Evolutionary conservation across 1,139 yeast genomes (phyloP).

Genomic region (Yamadazyma sp.): DNA sequence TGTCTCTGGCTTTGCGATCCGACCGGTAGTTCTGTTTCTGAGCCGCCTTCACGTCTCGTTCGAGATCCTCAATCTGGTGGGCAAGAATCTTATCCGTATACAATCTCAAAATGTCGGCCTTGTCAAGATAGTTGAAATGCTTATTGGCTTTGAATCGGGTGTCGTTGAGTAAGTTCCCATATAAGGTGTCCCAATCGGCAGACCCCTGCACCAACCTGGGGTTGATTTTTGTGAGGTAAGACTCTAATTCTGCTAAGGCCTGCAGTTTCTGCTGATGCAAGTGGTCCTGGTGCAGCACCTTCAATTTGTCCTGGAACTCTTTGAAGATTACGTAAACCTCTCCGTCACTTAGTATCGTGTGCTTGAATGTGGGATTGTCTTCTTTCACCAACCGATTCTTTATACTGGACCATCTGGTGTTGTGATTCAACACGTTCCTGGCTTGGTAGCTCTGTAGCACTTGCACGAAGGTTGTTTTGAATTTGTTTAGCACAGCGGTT

Average conservation of each 20-base stretch:
- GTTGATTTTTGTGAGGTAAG: slow-evolving; percentile 43
- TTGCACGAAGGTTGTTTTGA: slow-evolving; percentile 51
- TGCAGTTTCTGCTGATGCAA: slow-evolving; percentile 35
- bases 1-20: slow-evolving; percentile 68
- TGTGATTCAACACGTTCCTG: slow-evolving; percentile 45
- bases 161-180: slow-evolving; percentile 40
- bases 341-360: slow-evolving; percentile 58
- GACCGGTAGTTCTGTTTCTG: slow-evolving; percentile 44
- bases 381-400: slow-evolving; percentile 48
- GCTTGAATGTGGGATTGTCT: slow-evolving; percentile 65
- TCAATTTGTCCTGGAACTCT: slow-evolving; percentile 47
- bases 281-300: slow-evolving; percentile 34
- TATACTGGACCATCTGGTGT: slow-evolving; percentile 68
- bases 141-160: slow-evolving; percentile 58
- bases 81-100: slow-evolving; percentile 53
- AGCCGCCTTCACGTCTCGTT: slow-evolving; percentile 31
- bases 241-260: slow-evolving; percentile 53
- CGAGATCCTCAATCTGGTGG: slow-evolving; percentile 32
- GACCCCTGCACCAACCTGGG: slow-evolving; percentile 29
- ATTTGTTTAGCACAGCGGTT: slow-evolving; percentile 52
- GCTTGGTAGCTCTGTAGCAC: slow-evolving; percentile 41
- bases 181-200: slow-evolving; percentile 47
- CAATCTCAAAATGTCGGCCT: slow-evolving; percentile 58
- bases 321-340: slow-evolving; percentile 54
- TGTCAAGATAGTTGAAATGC: slow-evolving; percentile 52